Conservation (phyloP, 192 early-diverging fungal genomes). For the Rhizoclosmatium sp. region DNA sequence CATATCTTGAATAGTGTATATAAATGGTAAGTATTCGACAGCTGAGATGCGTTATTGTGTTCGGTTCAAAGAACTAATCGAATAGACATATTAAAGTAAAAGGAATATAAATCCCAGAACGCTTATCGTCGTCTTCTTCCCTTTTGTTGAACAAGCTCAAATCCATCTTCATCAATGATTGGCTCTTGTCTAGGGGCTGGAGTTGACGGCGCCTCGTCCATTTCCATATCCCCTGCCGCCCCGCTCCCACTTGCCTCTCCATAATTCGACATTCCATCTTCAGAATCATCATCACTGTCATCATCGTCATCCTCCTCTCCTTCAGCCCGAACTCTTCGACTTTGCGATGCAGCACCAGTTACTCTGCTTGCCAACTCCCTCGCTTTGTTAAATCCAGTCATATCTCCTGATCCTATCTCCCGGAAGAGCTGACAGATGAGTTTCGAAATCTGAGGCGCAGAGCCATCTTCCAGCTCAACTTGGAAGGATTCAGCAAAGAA, state of each 20-base stretch:
- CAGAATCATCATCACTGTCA: constrained; percentile 58
- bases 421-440: constrained; percentile 82
- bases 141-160: constrained; percentile 56
- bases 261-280: constrained; percentile 1
- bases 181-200: constrained; percentile 42
- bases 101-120: background rate
- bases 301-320: constrained; percentile 72
- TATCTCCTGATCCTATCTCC: constrained; percentile 63
- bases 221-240: constrained; percentile 26
- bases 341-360: constrained; percentile 78
- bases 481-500: constrained; percentile 61
- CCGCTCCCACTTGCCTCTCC: background rate
- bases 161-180: constrained; percentile 61
- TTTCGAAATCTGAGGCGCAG: constrained; percentile 80
- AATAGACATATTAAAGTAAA: background rate
- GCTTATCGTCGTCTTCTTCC: constrained; percentile 19
- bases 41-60: too few species aligned
- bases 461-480: constrained; percentile 76
- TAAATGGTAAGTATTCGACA: too few species aligned
- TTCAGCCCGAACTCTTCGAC: constrained; percentile 65
- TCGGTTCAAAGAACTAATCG: background rate
- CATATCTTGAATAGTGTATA: background rate
- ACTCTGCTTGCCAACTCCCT: constrained; percentile 82
- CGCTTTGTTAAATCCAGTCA: constrained; percentile 62
- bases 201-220: constrained; percentile 9